A percentile compares a stretch with the other conserved stretches of the same genome.
These are phyloP conservation scores for Pneumocystis jirovecii DNA, from an alignment of 1,139 yeast species.

Conservation along the genomic window DNA sequence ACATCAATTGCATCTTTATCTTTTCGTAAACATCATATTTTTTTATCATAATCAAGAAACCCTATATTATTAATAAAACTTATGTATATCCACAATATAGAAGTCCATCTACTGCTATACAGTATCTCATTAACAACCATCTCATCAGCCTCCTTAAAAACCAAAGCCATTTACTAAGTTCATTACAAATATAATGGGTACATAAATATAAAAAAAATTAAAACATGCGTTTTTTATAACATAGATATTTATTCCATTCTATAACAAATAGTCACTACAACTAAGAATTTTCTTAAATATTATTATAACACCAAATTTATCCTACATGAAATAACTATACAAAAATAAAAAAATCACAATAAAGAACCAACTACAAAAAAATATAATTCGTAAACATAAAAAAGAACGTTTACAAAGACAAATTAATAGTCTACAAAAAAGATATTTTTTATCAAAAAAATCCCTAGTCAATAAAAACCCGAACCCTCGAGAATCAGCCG, in stretches of 20 bases:
- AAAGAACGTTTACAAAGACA: neutral
- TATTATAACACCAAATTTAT: neutral
- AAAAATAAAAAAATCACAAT: neutral
- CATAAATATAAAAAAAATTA: no score
- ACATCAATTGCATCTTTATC: neutral
- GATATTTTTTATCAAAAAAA: neutral
- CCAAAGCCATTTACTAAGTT: no score
- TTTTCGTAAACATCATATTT: neutral
- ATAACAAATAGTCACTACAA: no score
- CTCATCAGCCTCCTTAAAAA: no score
- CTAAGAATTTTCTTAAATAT: no score
- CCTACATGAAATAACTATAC: no score
- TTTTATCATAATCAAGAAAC: neutral
- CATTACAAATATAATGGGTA: no score
- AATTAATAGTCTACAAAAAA: neutral
- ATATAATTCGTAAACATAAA: no score
- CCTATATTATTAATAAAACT: neutral
- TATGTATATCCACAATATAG: neutral
- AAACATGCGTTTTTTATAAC: no score
- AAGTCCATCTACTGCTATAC: no score
- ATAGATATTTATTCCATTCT: no score
- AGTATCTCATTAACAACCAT: no score
- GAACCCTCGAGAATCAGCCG: neutral
- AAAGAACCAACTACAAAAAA: neutral
- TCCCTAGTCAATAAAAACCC: neutral